These are phyloP conservation scores for Dictyostelium discoideum DNA, from an alignment of 78 protist genomes.

Conservation along the genomic window DNA sequence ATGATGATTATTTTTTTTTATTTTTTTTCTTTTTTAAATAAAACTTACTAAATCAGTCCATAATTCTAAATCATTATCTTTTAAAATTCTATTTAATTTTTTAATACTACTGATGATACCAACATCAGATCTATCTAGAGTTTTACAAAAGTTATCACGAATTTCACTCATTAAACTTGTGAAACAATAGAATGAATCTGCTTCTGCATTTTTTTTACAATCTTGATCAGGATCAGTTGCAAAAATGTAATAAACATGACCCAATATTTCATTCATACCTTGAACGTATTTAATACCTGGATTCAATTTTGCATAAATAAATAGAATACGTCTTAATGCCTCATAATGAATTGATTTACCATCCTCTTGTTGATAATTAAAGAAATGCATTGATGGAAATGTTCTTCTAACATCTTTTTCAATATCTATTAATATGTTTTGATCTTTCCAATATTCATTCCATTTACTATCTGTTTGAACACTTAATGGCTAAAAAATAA, in stretches of 20 bases:
- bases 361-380: conserved; percentile 51
- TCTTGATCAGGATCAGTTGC: conserved; percentile 77
- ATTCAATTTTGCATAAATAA: conserved; percentile 84
- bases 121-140: conserved; percentile 54
- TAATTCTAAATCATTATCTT: conserved; percentile 55
- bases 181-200: conserved; percentile 93
- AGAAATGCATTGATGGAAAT: conserved; percentile 82
- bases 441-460: conserved; percentile 83
- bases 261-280: conserved; percentile 93
- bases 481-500: conserved; percentile 61
- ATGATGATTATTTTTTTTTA: too few species aligned
- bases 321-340: conserved; percentile 81
- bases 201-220: conserved; percentile 82
- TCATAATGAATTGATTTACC: conserved; percentile 80
- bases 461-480: conserved; percentile 68
- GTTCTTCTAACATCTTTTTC: conserved; percentile 86
- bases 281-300: conserved; percentile 90
- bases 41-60: conserved; percentile 60
- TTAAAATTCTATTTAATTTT: conserved; percentile 29
- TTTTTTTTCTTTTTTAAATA: background rate
- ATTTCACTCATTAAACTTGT: conserved; percentile 84
- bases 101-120: conserved; percentile 61
- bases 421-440: conserved; percentile 71
- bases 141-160: conserved; percentile 85
- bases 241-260: conserved; percentile 86